Base-by-base conservation (phyloP, 2,329 filamentous ascomycete genomes). In the Cadophora gregata region DNA sequence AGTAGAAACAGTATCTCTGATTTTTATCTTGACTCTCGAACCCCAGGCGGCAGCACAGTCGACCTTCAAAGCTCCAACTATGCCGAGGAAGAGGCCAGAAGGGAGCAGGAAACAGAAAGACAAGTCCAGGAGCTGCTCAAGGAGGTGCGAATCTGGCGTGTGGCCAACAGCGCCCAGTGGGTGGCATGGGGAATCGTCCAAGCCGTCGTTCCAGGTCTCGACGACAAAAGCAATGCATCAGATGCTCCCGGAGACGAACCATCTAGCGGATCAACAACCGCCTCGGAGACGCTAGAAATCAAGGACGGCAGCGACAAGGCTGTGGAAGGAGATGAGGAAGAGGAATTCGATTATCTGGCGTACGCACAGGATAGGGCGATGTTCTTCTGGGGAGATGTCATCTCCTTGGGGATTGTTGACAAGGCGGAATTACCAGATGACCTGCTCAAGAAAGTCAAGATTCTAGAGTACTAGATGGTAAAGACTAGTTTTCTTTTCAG, bases 171-270 rank as follows among this genome's bases (percentile, higher is more conserved):
- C 42, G 93, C 93, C 1, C 88, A 92, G 80, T 99, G 96, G 96
- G 88, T 96, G 27, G 92, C 93, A 1, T 99, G 96, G 96, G 96
- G 96, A 27, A 93, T 98, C 69, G 91, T 99, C 61, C 96, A 99
- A 80, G 95, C 96, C 58, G 94, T 96, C 77, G 84, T 97, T 1
- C 89, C 92, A 0, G 92, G 89, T 0, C 83, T 95, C 6, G 71
- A 75, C 25, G 62, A 75, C 25, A 60, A 62, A 24, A 29, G 53
- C 4, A 31, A 33, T 8, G 61, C 45, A 16, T 50, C 59, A 8
- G 66, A 65, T 51, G 14, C 10, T n/a, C 14, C 53, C 7, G 50
- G 51, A 38, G 50, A 47, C 19, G 53, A 65, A 24, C 9, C 38
- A 16, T 24, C 25, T 10, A n/a, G 45, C 42, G 31, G 31, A n/a